Evolutionary conservation across 768 basidiomycete genomes (phyloP).

Genomic region (Lactifluus pinguis): DNA sequence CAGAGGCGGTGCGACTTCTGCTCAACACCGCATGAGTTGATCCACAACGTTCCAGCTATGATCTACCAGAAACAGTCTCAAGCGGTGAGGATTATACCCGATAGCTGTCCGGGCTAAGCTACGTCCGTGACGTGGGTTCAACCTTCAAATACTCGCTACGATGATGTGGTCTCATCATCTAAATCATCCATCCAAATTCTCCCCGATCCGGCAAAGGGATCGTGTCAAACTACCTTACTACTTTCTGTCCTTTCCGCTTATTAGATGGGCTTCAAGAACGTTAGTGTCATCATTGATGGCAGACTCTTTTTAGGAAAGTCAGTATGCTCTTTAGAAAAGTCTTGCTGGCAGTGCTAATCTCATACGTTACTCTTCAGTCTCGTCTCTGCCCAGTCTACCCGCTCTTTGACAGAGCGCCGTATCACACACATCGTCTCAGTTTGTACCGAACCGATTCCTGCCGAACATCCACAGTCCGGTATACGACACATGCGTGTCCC

Average conservation of each 20-base stretch:
- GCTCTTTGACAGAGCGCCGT: conserved; percentile 58
- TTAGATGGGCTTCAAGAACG: conserved; percentile 22
- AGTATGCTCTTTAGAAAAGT: conserved; percentile 28
- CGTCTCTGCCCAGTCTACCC: conserved; percentile 57
- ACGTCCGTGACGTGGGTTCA: not conserved
- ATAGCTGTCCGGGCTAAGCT: not conserved
- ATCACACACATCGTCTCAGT: conserved; percentile 72
- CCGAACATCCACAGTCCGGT: conserved; percentile 60
- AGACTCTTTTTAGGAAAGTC: conserved; percentile 71
- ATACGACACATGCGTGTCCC: conserved; percentile 56
- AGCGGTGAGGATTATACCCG: conserved; percentile 7
- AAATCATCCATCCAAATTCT: not conserved
- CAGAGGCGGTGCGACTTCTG: conserved; percentile 1
- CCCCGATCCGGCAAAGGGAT: not conserved
- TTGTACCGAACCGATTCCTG: conserved; percentile 57
- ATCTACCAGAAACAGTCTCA: not conserved
- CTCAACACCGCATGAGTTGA: conserved; percentile 1
- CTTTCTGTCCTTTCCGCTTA: not conserved
- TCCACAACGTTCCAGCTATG: not conserved
- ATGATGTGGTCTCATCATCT: not conserved
- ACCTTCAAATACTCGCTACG: conserved; percentile 10
- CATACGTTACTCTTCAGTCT: conserved; percentile 32
- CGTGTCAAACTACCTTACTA: not conserved
- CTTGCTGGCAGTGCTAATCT: conserved; percentile 2
- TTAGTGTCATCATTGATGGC: conserved; percentile 56